phyloP scores from a whole-genome alignment of 2,329 filamentous ascomycete genomes.

The Xylaria digitata region DNA sequence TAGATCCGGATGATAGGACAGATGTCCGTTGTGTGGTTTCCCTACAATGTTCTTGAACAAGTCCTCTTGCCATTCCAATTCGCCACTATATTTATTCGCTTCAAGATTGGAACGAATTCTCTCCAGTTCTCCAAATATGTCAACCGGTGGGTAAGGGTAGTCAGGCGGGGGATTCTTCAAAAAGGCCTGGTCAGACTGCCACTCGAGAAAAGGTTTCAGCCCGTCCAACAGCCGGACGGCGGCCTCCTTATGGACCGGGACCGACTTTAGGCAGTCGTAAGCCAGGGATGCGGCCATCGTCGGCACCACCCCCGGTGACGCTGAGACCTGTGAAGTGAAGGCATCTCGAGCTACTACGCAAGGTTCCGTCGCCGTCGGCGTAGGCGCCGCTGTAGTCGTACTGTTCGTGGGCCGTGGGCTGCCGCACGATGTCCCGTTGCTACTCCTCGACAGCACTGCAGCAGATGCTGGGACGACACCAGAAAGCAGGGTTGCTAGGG shows the following conservation, averaged over 20 bases:
- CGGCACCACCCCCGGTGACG: constrained; percentile 18
- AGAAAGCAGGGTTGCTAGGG: constrained; percentile 16
- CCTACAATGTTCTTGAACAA: constrained; percentile 23
- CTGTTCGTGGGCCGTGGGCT: constrained; percentile 10
- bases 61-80: constrained; percentile 34
- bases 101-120: constrained; percentile 28
- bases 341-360: constrained; percentile 33
- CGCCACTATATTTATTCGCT: constrained; percentile 22
- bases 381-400: constrained; percentile 19
- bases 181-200: constrained; percentile 32
- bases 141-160: constrained; percentile 28
- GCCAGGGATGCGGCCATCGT: constrained; percentile 31
- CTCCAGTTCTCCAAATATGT: constrained; percentile 29
- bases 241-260: constrained; percentile 30
- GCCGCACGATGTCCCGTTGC: constrained; percentile 21
- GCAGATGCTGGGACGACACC: constrained; percentile 21
- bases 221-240: constrained; percentile 30
- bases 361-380: constrained; percentile 28
- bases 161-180: constrained; percentile 32
- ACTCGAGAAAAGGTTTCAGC: constrained; percentile 34
- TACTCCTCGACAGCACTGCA: not conserved
- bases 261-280: constrained; percentile 33
- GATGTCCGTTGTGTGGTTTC: constrained; percentile 31
- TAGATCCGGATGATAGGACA: constrained; percentile 31
- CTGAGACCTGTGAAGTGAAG: constrained; percentile 23